Percentiles rank a stretch among this genome's conserved stretches.
These are phyloP conservation scores for Blakeslea trispora DNA, from an alignment of 371 early-diverging fungal genomes.

Conservation along the genomic window DNA sequence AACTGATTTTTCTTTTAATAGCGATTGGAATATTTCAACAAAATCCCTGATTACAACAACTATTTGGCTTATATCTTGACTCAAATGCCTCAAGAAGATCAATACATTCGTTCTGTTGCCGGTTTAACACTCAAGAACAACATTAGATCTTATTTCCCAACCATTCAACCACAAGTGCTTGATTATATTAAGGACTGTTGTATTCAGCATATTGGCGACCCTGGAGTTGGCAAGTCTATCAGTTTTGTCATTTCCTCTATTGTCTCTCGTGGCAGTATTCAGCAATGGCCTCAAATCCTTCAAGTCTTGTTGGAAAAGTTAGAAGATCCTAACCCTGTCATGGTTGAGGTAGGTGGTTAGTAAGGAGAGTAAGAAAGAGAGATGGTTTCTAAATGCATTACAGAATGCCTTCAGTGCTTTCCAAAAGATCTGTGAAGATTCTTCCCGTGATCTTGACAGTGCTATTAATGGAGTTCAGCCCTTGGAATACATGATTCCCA, in stretches of 20 bases:
- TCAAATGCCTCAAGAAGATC: slow-evolving; percentile 65
- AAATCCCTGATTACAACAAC: slow-evolving; percentile 86
- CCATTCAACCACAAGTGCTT: slow-evolving; percentile 66
- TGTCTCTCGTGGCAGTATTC: slow-evolving; percentile 65
- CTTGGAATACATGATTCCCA: slow-evolving; percentile 83
- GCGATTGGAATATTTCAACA: slow-evolving; percentile 83
- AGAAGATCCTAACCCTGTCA: slow-evolving; percentile 64
- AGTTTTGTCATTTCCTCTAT: slow-evolving; percentile 80
- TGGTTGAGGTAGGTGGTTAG: slow-evolving; percentile 68
- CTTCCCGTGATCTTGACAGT: slow-evolving; percentile 73
- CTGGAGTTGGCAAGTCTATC: slow-evolving; percentile 70
- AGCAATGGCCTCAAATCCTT: slow-evolving; percentile 85
- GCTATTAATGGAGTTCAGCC: slow-evolving; percentile 72
- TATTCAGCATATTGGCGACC: slow-evolving; percentile 77
- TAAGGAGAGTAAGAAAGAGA: slow-evolving; percentile 4
- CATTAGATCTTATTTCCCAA: slow-evolving; percentile 63
- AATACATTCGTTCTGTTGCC: slow-evolving; percentile 76
- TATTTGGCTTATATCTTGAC: slow-evolving; percentile 88
- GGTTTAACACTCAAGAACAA: slow-evolving; percentile 91
- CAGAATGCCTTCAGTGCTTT: slow-evolving; percentile 87
- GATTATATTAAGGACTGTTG: slow-evolving; percentile 75
- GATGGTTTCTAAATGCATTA: not conserved
- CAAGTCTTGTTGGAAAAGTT: slow-evolving; percentile 74
- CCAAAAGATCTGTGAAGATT: slow-evolving; percentile 93
- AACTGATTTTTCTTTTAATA: too few relatives aligned